A percentile compares a stretch with the other conserved stretches of the same genome.
These are phyloP conservation scores for Euphrasia arctica DNA, from an alignment of 305 asterid genomes.

Conservation along the genomic window DNA sequence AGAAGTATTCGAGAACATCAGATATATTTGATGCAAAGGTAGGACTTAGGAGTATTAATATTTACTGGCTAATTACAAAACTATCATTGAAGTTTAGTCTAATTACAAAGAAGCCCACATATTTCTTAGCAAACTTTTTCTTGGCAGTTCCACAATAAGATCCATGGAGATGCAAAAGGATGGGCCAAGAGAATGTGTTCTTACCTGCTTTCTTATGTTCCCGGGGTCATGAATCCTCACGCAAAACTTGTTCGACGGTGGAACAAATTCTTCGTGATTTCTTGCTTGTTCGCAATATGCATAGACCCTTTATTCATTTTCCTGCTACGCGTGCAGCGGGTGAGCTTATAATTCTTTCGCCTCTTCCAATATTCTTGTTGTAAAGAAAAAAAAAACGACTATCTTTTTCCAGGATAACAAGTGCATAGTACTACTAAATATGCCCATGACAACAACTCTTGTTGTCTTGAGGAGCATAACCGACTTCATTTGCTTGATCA, in stretches of 20 bases:
- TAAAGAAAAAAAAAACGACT: not conserved
- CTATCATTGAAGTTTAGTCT: not conserved
- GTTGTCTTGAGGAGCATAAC: conserved; percentile 67
- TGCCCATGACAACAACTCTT: conserved; percentile 55
- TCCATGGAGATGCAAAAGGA: conserved; percentile 74
- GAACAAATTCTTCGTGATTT: conserved; percentile 73
- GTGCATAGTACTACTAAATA: conserved; percentile 53
- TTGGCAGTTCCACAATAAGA: conserved; percentile 63
- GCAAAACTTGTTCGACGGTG: conserved; percentile 59
- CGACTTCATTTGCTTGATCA: conserved; percentile 66
- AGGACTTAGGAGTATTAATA: not conserved
- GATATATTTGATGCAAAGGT: conserved; percentile 46
- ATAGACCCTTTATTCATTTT: conserved; percentile 85
- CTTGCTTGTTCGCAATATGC: conserved; percentile 70
- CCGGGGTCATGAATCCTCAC: conserved; percentile 82
- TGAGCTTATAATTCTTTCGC: conserved; percentile 27
- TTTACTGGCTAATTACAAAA: not conserved
- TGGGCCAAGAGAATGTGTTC: conserved; percentile 64
- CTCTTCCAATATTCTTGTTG: not conserved
- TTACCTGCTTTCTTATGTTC: conserved; percentile 43
- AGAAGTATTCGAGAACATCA: conserved; percentile 35
- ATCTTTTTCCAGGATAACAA: conserved; percentile 45
- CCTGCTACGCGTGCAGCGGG: conserved; percentile 55
- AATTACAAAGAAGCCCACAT: not conserved
- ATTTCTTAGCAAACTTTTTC: no score